Evolutionary conservation across 129 eudicot species (phyloP), one percentile per base, ranked within the genome.

Genomic region (carrot (Daucus carota)): DNA sequence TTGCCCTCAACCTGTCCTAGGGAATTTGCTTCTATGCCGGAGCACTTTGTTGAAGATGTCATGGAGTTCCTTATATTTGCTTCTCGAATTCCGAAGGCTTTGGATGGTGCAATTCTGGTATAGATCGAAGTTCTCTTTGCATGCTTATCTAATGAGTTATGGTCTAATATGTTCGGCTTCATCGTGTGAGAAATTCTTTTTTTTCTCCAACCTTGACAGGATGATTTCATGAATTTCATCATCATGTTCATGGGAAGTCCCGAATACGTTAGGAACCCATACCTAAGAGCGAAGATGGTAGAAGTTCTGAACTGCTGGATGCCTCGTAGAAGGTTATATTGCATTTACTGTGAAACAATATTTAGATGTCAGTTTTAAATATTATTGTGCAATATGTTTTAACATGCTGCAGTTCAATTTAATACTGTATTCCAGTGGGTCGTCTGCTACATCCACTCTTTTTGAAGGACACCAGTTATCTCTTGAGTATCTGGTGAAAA

Each of bases 161-260:
- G 8, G 18, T 16, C 14, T n/a, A n/a, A 28, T 57, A 38, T 76
- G 9, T 70, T 69, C 16, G 16, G 46, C 73, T 24, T 73, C 47
- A 41, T 75, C 48, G 59, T 42, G 26, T 36, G 54, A 46, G 66
- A 14, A 22, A 38, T 54, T 54, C 24, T 73, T 71, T 73, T 59
- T 18, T 52, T 72, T 41, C 41, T 18, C 75, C 57, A 14, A 68
- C 38, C 70, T 72, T 83, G 75, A 77, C 87, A 94, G 98, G 98
- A 94, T 83, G 98, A 91, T 47, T 94, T 91, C 78, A 91, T 94
- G 97, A 94, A 94, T 79, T 94, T 94, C 85, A 94, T 94, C 76
- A 94, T 94, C 73, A 94, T 91, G 97, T 91, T 94, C 87, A 94
- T 94, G 99, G 99, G 89, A 32, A 94, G 96, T 85, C 99, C 99